Percentiles rank a stretch among this genome's conserved stretches.
phyloP scores from a whole-genome alignment of 2,329 filamentous ascomycete genomes.

The Pseudogymnoascus sp. region DNA sequence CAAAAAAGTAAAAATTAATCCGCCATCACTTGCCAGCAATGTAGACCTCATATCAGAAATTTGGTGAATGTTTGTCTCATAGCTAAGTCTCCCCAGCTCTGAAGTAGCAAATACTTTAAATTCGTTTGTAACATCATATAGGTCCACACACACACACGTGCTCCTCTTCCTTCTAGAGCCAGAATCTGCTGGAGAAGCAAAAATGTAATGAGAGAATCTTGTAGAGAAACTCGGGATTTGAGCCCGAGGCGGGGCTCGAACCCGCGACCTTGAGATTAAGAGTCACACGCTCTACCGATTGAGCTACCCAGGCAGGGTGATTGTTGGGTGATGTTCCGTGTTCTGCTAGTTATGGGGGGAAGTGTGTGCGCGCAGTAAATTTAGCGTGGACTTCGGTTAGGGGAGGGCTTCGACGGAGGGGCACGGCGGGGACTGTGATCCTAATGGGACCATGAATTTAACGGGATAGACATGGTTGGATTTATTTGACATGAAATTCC shows the following conservation, averaged over 20 bases:
- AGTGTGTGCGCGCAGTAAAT: background rate
- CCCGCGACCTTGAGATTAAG: slow-evolving; percentile 24
- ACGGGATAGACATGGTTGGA: background rate
- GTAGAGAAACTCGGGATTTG: slow-evolving; percentile 10
- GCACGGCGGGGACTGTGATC: background rate
- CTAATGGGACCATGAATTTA: background rate
- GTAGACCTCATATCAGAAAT: slow-evolving; percentile 59
- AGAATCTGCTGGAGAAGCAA: background rate
- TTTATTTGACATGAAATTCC: background rate
- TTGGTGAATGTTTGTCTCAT: slow-evolving; percentile 98
- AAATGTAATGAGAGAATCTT: slow-evolving; percentile 5
- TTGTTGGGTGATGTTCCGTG: background rate
- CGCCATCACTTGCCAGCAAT: slow-evolving; percentile 5
- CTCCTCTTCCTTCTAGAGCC: background rate
- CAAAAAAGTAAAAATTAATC: slow-evolving; percentile 16
- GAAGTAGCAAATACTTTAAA: slow-evolving; percentile 99
- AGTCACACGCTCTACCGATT: slow-evolving; percentile 71
- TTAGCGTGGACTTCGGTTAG: background rate
- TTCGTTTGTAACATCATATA: slow-evolving; percentile 50
- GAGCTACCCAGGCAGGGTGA: slow-evolving; percentile 42
- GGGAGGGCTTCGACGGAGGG: background rate
- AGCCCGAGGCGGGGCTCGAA: slow-evolving; percentile 11
- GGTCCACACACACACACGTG: background rate
- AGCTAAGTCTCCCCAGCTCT: slow-evolving; percentile 75
- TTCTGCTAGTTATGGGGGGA: background rate